Evolutionary conservation across 345 rosid genomes (phyloP), one percentile per base, ranked within the genome.

Genomic region (Arabidopsis arenosa): DNA sequence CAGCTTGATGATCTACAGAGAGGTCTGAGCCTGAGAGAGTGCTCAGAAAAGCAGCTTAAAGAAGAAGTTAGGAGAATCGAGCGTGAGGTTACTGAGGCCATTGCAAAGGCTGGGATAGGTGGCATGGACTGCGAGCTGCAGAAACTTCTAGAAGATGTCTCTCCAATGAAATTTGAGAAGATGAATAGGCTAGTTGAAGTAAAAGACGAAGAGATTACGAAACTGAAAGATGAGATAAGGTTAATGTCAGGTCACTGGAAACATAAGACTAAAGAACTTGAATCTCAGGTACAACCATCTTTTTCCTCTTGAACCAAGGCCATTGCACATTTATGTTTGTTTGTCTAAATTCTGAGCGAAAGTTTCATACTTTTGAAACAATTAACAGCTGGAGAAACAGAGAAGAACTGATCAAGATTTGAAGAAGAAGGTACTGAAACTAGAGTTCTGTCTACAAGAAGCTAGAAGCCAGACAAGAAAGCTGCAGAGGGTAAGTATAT

Each of bases 181-280:
- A 85, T 86, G 39, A 83, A 84, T 78, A 87, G 41, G 53, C 81
- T 88, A 75, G 73, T 92, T 63, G 14, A 74, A 39, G 83, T 66
- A 3, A 90, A 90, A 66, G 97, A 90, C 64, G 87, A 79, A 69
- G 91, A 90, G 80, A 83, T 95, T 68, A 78, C 78, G 6, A 88
- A 75, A 68, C 74, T 95, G 35, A 89, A 81, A 79, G 97, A 92
- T 57, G 96, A 95, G 76, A 76, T 92, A 61, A 79, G 85, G 79
- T 64, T 89, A 44, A 86, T 95, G 85, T 86, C 97, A 48, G 84
- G 86, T 49, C 93, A 88, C 51, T 94, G 99, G 97, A 89, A 89
- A 80, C 82, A 81, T 23, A 88, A 89, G 83, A 89, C 86, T 3
- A 83, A 86, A 40, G 98, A 92, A 57, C 48, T 92, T 54, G 97